These are phyloP conservation scores for Boletellus deceptivus DNA, from an alignment of 1,284 basidiomycete genomes.

Conservation along the genomic window DNA sequence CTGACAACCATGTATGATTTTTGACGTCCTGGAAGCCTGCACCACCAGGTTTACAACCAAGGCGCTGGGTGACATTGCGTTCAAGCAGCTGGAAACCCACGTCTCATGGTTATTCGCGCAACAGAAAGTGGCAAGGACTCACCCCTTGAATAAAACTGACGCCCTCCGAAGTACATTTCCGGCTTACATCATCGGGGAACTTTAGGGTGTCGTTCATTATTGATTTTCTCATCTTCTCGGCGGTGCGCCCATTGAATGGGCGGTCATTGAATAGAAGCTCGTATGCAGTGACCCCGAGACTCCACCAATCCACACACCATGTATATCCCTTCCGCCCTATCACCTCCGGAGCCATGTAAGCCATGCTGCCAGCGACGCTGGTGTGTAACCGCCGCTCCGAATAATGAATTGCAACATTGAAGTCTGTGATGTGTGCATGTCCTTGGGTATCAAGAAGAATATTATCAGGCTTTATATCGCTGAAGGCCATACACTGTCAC, in stretches of 20 bases:
- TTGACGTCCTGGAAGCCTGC: constrained; percentile 75
- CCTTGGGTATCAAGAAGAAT: constrained; percentile 90
- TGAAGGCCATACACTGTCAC: constrained; percentile 39
- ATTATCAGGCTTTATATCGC: constrained; percentile 97
- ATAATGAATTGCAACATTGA: constrained; percentile 98
- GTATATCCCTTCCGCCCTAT: constrained; percentile 78
- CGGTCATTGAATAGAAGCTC: constrained; percentile 86
- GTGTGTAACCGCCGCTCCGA: constrained; percentile 84
- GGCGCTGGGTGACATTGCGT: constrained; percentile 73
- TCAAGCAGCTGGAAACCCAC: constrained; percentile 68
- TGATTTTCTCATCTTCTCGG: constrained; percentile 80
- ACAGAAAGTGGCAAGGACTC: constrained; percentile 25
- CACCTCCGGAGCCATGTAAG: constrained; percentile 98
- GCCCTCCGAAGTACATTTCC: constrained; percentile 44
- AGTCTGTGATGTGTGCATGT: constrained; percentile 96
- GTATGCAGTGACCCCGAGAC: constrained; percentile 85
- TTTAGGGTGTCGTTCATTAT: constrained; percentile 69
- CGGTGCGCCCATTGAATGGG: constrained; percentile 86
- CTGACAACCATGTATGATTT: constrained; percentile 82
- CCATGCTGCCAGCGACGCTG: constrained; percentile 95
- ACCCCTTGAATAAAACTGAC: constrained; percentile 50
- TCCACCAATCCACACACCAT: constrained; percentile 95
- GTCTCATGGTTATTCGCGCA: constrained; percentile 19
- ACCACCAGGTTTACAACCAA: constrained; percentile 77
- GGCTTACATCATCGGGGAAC: constrained; percentile 57